Percentiles rank a stretch among this genome's conserved stretches.
phyloP scores from a whole-genome alignment of 2,329 filamentous ascomycete species.

The Claviceps africana region DNA sequence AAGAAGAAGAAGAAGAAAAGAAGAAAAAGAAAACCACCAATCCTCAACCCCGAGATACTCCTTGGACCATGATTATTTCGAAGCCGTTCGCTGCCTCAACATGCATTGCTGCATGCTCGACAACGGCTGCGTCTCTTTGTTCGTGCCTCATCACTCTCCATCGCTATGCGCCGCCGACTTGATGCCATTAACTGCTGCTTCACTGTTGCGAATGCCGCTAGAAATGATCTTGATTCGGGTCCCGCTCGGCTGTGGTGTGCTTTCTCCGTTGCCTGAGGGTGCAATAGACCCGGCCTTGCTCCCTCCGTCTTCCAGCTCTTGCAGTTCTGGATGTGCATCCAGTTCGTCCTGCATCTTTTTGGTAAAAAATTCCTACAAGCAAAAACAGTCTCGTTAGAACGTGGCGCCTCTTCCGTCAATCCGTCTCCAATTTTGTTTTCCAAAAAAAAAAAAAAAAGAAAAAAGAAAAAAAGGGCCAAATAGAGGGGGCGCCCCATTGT shows the following conservation, averaged over 20 bases:
- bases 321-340: constrained; percentile 39
- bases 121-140: neutral
- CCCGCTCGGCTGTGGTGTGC: constrained; percentile 50
- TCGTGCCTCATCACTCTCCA: constrained; percentile 27
- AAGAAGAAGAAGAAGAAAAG: constrained; percentile 3
- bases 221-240: constrained; percentile 59
- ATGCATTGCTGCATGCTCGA: neutral
- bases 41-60: neutral
- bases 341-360: constrained; percentile 39
- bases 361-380: constrained; percentile 40
- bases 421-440: no score
- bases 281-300: constrained; percentile 24
- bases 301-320: constrained; percentile 37
- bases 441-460: neutral
- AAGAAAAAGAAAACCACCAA: neutral
- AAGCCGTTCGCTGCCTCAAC: neutral
- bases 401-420: no score
- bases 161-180: constrained; percentile 35
- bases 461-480: no score
- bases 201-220: constrained; percentile 18
- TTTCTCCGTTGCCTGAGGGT: constrained; percentile 36
- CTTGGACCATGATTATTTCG: neutral
- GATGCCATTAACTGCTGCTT: constrained; percentile 21
- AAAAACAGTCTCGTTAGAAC: neutral
- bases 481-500: no score